Percentiles rank a stretch among this genome's conserved stretches.
Conservation (phyloP, 768 basidiomycete species). For the Lentinula sp. region DNA sequence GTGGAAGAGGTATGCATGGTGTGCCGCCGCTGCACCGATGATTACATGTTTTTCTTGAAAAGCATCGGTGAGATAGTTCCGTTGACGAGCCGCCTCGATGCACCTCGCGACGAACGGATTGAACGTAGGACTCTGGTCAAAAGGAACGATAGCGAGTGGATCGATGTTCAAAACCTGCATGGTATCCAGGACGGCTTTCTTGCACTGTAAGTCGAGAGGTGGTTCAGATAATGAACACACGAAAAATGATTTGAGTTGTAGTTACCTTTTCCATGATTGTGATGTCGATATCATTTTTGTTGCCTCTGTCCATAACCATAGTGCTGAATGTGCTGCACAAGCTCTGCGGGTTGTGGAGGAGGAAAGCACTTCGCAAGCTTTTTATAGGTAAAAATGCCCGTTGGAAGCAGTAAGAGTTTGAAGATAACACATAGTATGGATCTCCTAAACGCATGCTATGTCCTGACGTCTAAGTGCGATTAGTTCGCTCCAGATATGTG, state of each 20-base stretch:
- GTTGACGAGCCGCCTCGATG: constrained; percentile 3
- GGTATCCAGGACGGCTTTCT: constrained; percentile 7
- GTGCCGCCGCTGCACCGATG: neutral
- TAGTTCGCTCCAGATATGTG: too few species aligned
- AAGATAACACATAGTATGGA: too few species aligned
- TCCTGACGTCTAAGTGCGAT: too few species aligned
- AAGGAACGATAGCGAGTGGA: constrained; percentile 1
- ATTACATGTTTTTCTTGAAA: constrained; percentile 5
- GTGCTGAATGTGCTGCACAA: too few species aligned
- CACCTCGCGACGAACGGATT: constrained; percentile 6
- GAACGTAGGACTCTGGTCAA: constrained; percentile 7
- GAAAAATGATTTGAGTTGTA: too few species aligned
- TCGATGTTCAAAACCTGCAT: constrained; percentile 5
- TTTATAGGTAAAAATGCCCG: too few species aligned
- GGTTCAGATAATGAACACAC: too few species aligned
- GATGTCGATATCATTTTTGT: neutral
- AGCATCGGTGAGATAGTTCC: constrained; percentile 3
- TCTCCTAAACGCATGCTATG: too few species aligned
- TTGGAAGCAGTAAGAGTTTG: too few species aligned
- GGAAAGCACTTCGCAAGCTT: too few species aligned
- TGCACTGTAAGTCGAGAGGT: neutral
- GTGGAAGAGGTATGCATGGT: neutral
- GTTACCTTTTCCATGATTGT: neutral
- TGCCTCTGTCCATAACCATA: too few species aligned
- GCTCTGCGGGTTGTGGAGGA: too few species aligned